Evolutionary conservation across 179 eudicot species (phyloP).

Genomic region (Beta corolliflora): DNA sequence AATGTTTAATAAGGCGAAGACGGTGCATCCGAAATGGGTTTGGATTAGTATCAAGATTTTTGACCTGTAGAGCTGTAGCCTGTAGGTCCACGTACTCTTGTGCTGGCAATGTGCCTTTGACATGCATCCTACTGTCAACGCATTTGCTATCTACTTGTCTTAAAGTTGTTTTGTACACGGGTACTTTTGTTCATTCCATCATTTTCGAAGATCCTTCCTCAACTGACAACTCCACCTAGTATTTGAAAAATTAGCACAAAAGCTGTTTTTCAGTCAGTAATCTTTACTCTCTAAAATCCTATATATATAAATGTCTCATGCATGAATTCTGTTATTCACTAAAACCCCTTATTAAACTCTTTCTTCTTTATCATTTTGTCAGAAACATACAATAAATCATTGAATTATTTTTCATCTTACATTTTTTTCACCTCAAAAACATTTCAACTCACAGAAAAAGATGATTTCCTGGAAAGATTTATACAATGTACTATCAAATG

Average conservation of each 20-base stretch:
- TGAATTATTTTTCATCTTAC: background rate
- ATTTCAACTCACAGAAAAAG: background rate
- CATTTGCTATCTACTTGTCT: background rate
- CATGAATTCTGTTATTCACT: background rate
- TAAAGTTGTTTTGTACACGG: too few species aligned
- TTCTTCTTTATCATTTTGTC: background rate
- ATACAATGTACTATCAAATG: conserved; percentile 84
- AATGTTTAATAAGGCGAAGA: too few species aligned
- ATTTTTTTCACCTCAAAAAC: too few species aligned
- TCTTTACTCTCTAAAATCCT: background rate
- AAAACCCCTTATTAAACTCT: background rate
- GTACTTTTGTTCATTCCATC: background rate
- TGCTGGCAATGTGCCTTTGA: background rate
- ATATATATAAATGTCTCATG: background rate
- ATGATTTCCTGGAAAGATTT: conserved; percentile 69
- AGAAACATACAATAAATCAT: too few species aligned
- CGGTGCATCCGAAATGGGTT: background rate
- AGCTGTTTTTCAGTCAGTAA: background rate
- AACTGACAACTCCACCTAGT: background rate
- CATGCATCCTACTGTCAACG: background rate
- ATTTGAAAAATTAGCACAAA: background rate
- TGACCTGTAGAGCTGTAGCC: background rate
- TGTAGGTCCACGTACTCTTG: background rate
- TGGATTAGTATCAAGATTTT: background rate
- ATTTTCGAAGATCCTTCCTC: background rate